Conservation (phyloP, 2,329 filamentous ascomycete genomes). For the Davidsoniella neocaledoniae region DNA sequence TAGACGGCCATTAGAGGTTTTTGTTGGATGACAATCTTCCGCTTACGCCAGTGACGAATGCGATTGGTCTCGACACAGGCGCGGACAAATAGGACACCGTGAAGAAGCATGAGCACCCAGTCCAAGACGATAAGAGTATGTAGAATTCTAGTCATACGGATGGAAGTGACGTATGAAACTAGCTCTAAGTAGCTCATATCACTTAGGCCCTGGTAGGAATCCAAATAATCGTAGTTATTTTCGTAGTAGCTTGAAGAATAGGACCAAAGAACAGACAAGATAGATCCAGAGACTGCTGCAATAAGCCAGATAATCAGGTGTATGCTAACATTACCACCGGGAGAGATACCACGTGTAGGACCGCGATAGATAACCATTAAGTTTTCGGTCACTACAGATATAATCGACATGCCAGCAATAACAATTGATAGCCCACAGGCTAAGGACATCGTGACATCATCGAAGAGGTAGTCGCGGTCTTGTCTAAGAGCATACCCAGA, state of each 20-base stretch:
- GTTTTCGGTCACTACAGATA: neutral
- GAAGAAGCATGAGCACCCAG: neutral
- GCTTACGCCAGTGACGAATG: neutral
- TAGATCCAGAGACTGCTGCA: neutral
- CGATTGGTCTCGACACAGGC: constrained; percentile 4
- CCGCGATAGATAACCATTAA: constrained; percentile 1
- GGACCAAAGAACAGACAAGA: neutral
- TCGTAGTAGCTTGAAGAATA: neutral
- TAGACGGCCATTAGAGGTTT: too few relatives aligned
- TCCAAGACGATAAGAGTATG: neutral
- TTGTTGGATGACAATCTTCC: too few relatives aligned
- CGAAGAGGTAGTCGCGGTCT: neutral
- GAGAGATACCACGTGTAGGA: constrained; percentile 12
- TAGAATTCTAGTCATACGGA: neutral
- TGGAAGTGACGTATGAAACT: too few relatives aligned
- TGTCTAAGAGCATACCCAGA: neutral
- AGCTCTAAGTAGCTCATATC: too few relatives aligned
- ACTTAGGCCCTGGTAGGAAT: neutral
- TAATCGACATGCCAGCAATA: neutral
- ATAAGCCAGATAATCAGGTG: constrained; percentile 16
- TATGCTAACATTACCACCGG: constrained; percentile 12
- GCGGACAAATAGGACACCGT: constrained; percentile 4
- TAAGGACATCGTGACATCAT: neutral
- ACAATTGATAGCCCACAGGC: neutral
- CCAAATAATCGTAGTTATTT: neutral